These are phyloP conservation scores for Aspergillus sp. DNA, from an alignment of 2,329 filamentous ascomycete genomes.

Conservation along the genomic window DNA sequence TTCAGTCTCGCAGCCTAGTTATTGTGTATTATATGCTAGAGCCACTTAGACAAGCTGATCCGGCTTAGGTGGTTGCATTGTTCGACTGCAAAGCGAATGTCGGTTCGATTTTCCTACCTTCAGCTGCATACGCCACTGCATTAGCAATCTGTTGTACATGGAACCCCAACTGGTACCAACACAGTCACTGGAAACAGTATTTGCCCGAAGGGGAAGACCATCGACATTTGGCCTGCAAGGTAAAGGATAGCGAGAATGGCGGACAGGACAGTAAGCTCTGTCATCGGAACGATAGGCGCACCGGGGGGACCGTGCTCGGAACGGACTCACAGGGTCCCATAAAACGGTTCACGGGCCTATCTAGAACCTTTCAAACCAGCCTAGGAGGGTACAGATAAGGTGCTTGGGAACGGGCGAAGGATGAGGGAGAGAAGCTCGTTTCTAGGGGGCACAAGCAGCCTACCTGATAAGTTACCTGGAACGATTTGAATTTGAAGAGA, in stretches of 20 bases:
- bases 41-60: neutral
- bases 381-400: constrained; percentile 3
- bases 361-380: neutral
- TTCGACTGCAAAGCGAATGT: neutral
- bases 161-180: neutral
- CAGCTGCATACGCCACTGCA: neutral
- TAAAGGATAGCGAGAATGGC: neutral
- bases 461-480: neutral
- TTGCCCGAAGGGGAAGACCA: neutral
- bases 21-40: neutral
- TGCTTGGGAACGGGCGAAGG: neutral
- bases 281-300: neutral
- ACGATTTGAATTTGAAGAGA: neutral
- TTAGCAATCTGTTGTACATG: neutral
- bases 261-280: constrained; percentile 1
- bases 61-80: neutral
- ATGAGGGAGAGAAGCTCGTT: neutral
- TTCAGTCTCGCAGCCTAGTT: neutral
- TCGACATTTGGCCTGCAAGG: neutral
- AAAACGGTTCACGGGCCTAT: constrained; percentile 10
- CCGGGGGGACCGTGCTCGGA: constrained; percentile 3
- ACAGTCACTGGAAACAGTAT: neutral
- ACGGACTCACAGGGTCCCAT: neutral
- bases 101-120: neutral
- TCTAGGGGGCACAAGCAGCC: neutral